Base-by-base conservation (phyloP, 1,139 yeast species). In the Pichia sp. region DNA sequence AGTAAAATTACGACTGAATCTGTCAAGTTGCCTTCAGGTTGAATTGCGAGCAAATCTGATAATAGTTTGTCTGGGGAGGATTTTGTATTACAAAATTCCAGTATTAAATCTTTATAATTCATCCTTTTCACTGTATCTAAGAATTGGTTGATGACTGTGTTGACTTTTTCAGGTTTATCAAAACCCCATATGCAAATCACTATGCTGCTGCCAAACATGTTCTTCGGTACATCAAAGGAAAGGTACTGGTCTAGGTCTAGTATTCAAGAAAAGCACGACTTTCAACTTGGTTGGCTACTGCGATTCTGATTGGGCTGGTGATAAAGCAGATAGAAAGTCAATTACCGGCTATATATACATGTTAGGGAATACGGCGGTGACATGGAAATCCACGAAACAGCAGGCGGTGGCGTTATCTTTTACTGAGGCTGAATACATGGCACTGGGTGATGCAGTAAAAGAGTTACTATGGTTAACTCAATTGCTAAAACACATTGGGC, bases 11-110 rank as follows among this genome's bases (percentile, higher is more conserved):
- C 81, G 27, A 85, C 67, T 46, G 83, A 77, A 40, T 61, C 63
- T 16, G 62, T 58, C 29, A 62, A 48, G 41, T 57, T 49, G 5
- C 57, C 51, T 16, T 53, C 60, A 44, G 61, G 59, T 45, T 64
- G 67, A 38, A 62, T 61, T 14, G 58, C 53, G 16, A 67, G 49
- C n/a, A 67, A 50, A 46, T 61, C 74, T 27, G 76, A 73, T 44
- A 82, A 68, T n/a, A 81, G 63, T 58, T 75, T 75, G 53, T 79
- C 84, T 2, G 84, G 82, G 31, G 76, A 66, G 52, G 80, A 68
- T 61, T 78, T 75, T 43, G 79, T 78, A 6, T 82, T 76, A 31
- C 80, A 80, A 33, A 81, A 69, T 60, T 79, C 80, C 46, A 67
- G 59, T 55, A 83, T 67, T 54, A 79, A 66, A 50, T 78, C 77